Conservation (phyloP, 805 yeast genomes). For the Pichia scutulata region DNA sequence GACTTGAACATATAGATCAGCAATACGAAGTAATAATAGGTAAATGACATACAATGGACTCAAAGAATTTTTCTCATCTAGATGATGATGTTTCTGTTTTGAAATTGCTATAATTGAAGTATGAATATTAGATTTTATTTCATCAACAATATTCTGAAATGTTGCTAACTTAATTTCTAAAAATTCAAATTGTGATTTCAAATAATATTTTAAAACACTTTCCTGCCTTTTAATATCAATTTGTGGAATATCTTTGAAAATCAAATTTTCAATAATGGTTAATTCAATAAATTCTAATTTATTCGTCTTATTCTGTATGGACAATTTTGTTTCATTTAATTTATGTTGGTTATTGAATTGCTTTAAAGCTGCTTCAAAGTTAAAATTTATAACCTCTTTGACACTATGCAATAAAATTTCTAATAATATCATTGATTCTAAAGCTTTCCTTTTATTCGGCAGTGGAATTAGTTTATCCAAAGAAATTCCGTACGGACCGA, state of each 20-base stretch:
- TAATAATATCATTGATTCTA: conserved; percentile 22
- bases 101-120: conserved; percentile 3
- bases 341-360: conserved; percentile 16
- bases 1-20: conserved; percentile 41
- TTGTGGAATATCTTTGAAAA: conserved; percentile 3
- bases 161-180: conserved; percentile 21
- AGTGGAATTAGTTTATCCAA: conserved; percentile 8
- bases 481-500: conserved; percentile 6
- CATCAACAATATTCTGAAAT: conserved; percentile 25
- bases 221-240: conserved; percentile 15
- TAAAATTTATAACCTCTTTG: conserved; percentile 21
- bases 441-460: conserved; percentile 23
- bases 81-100: not conserved
- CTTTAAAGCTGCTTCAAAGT: conserved; percentile 11
- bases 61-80: conserved; percentile 14
- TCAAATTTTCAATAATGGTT: conserved; percentile 8
- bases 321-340: conserved; percentile 12
- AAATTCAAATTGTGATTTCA: conserved; percentile 19
- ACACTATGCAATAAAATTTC: conserved; percentile 24
- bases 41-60: conserved; percentile 33
- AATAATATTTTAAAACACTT: conserved; percentile 14
- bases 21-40: conserved; percentile 35
- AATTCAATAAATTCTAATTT: conserved; percentile 8
- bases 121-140: conserved; percentile 18
- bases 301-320: conserved; percentile 5